Conservation (phyloP, 108 stramenopile genomes). For the Pelagomonas calceolata region DNA sequence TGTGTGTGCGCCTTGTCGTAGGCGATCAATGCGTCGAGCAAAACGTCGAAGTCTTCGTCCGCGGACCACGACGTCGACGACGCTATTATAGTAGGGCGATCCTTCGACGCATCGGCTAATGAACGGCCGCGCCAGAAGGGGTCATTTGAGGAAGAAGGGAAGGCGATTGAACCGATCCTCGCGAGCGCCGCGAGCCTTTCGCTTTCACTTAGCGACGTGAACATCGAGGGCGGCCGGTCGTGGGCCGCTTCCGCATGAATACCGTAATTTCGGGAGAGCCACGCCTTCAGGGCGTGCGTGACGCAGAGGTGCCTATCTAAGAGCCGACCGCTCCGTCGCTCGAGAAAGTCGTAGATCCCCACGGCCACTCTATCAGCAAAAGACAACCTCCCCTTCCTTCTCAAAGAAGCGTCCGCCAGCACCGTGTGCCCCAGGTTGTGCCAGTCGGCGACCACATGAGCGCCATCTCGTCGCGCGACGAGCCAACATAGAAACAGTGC, state of each 20-base stretch:
- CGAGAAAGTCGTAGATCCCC: slow-evolving; percentile 25
- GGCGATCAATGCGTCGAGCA: slow-evolving; percentile 64
- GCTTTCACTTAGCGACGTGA: too few species aligned
- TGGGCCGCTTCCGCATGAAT: slow-evolving; percentile 27
- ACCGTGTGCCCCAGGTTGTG: slow-evolving; percentile 96
- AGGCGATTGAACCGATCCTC: too few species aligned
- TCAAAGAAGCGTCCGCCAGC: slow-evolving; percentile 33
- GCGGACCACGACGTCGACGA: slow-evolving; percentile 93
- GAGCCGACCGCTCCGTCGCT: slow-evolving; percentile 53
- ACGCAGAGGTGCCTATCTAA: slow-evolving; percentile 82
- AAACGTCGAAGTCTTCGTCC: slow-evolving; percentile 92
- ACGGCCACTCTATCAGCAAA: slow-evolving; percentile 19
- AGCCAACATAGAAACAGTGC: slow-evolving; percentile 52
- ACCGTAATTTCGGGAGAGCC: slow-evolving; percentile 57
- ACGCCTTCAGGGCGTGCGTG: slow-evolving; percentile 70
- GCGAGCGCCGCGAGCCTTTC: too few species aligned
- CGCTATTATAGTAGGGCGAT: slow-evolving; percentile 74
- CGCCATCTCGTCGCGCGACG: slow-evolving; percentile 4
- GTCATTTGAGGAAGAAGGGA: not conserved
- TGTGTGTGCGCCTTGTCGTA: slow-evolving; percentile 15
- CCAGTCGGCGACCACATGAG: slow-evolving; percentile 40
- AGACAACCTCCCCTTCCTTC: not conserved
- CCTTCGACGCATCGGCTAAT: too few species aligned
- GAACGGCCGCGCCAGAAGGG: too few species aligned
- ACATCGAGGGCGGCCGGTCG: slow-evolving; percentile 64